phyloP scores from a whole-genome alignment of 768 basidiomycete species.

The Hortiboletus campestris region DNA sequence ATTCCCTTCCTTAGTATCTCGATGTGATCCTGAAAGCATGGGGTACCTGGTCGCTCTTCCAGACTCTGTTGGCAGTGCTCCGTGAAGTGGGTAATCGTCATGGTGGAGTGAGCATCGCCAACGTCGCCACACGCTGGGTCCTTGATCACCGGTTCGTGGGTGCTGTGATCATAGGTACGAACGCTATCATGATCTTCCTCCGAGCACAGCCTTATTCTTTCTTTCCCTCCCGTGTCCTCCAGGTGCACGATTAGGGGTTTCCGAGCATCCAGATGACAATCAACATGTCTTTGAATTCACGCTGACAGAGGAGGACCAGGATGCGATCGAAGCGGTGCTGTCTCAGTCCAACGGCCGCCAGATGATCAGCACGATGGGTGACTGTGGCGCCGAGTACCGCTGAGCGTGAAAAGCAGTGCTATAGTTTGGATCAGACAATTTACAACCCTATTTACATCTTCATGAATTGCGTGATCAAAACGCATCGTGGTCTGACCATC shows the following conservation, averaged over 20 bases:
- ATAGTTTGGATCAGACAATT: not conserved
- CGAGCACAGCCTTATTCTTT: not conserved
- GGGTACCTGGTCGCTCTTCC: slow-evolving; percentile 79
- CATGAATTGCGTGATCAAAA: not conserved
- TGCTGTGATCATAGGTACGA: slow-evolving; percentile 71
- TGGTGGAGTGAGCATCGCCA: slow-evolving; percentile 65
- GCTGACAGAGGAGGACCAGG: slow-evolving; percentile 55
- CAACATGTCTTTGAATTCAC: slow-evolving; percentile 56
- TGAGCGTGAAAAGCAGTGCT: not conserved
- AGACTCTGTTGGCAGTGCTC: slow-evolving; percentile 56
- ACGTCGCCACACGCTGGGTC: slow-evolving; percentile 81
- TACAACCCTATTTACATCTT: not conserved
- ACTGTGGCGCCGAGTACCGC: slow-evolving; percentile 85
- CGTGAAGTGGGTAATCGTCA: slow-evolving; percentile 67
- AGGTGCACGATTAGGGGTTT: slow-evolving; percentile 75
- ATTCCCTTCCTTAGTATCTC: slow-evolving; percentile 56
- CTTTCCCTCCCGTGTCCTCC: not conserved
- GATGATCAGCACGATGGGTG: slow-evolving; percentile 69
- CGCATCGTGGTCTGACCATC: not conserved
- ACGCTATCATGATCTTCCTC: slow-evolving; percentile 1
- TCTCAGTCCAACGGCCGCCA: slow-evolving; percentile 56
- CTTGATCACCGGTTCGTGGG: slow-evolving; percentile 76
- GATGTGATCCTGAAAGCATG: slow-evolving; percentile 79
- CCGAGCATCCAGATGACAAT: slow-evolving; percentile 74
- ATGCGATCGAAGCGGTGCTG: slow-evolving; percentile 63